A percentile compares a stretch with the other conserved stretches of the same genome.
Evolutionary conservation across 1,284 basidiomycete genomes (phyloP).

Genomic region (Ganoderma lucidum): DNA sequence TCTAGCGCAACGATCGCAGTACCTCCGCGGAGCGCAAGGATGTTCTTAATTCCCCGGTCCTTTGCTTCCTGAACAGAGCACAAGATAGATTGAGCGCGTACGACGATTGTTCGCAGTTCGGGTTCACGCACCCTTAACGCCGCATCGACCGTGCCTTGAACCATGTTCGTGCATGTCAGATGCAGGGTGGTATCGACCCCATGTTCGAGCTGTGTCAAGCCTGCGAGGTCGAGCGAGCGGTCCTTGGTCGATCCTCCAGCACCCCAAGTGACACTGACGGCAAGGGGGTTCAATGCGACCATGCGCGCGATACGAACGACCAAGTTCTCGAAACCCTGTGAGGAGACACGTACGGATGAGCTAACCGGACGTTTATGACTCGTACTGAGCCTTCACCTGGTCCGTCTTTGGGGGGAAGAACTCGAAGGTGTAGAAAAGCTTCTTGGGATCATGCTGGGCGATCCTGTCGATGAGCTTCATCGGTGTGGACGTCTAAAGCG

Average conservation of each 20-base stretch:
- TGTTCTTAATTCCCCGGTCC: slow-evolving; percentile 85
- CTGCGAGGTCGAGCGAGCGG: slow-evolving; percentile 86
- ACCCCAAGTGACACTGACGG: slow-evolving; percentile 94
- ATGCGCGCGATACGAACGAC: slow-evolving; percentile 83
- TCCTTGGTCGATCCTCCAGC: slow-evolving; percentile 95
- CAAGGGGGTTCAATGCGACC: slow-evolving; percentile 73
- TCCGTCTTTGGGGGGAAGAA: slow-evolving; percentile 97
- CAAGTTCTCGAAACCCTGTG: slow-evolving; percentile 87
- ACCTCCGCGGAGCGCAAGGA: slow-evolving; percentile 93
- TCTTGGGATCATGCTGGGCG: slow-evolving; percentile 45
- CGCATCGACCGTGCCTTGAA: slow-evolving; percentile 86
- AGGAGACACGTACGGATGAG: slow-evolving; percentile 16
- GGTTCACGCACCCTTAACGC: slow-evolving; percentile 71
- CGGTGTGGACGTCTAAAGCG: slow-evolving; percentile 6
- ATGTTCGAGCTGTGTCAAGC: slow-evolving; percentile 74
- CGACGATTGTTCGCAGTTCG: background rate
- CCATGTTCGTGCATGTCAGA: slow-evolving; percentile 98
- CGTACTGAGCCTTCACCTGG: slow-evolving; percentile 56
- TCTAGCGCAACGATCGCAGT: slow-evolving; percentile 16
- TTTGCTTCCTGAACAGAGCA: slow-evolving; percentile 76
- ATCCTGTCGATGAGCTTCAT: slow-evolving; percentile 83
- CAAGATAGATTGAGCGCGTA: background rate
- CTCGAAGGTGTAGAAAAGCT: slow-evolving; percentile 88
- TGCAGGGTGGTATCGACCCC: slow-evolving; percentile 90
- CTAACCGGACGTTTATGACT: slow-evolving; percentile 23